These are phyloP conservation scores for Penicillium concentricum DNA, from an alignment of 2,329 filamentous ascomycete species.

Conservation along the genomic window DNA sequence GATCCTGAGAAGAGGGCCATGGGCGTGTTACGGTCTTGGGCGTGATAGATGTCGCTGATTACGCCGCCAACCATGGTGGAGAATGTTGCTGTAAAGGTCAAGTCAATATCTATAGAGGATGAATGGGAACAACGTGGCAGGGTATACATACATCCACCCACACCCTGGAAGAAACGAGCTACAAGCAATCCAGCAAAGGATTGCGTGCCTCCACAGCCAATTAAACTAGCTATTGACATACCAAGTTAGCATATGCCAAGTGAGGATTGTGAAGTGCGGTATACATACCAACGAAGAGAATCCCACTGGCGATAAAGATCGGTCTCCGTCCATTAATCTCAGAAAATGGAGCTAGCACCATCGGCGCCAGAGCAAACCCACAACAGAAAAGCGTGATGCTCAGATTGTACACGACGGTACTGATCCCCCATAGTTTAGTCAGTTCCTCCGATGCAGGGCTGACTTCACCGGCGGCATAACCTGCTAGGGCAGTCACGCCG, in stretches of 20 bases:
- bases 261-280: too few species aligned
- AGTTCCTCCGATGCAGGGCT: slow-evolving; percentile 68
- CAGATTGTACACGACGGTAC: slow-evolving; percentile 63
- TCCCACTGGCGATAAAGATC: slow-evolving; percentile 72
- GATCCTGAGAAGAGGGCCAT: slow-evolving; percentile 86
- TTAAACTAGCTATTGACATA: slow-evolving; percentile 54
- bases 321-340: slow-evolving; percentile 86
- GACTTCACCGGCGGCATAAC: slow-evolving; percentile 79
- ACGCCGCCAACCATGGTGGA: slow-evolving; percentile 92
- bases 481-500: slow-evolving; percentile 71
- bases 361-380: slow-evolving; percentile 79
- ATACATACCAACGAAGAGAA: slow-evolving; percentile 61
- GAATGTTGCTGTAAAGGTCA: slow-evolving; percentile 53
- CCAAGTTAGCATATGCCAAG: slow-evolving; percentile 6
- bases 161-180: slow-evolving; percentile 72
- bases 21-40: slow-evolving; percentile 76
- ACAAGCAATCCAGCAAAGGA: slow-evolving; percentile 72
- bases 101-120: background rate
- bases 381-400: slow-evolving; percentile 80
- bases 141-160: slow-evolving; percentile 64
- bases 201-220: slow-evolving; percentile 69
- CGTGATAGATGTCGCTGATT: slow-evolving; percentile 79
- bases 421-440: slow-evolving; percentile 63
- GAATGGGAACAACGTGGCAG: background rate
- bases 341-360: slow-evolving; percentile 83